phyloP scores from a whole-genome alignment of 495 filamentous ascomycete species.

The Ascodesmis nigricans region DNA sequence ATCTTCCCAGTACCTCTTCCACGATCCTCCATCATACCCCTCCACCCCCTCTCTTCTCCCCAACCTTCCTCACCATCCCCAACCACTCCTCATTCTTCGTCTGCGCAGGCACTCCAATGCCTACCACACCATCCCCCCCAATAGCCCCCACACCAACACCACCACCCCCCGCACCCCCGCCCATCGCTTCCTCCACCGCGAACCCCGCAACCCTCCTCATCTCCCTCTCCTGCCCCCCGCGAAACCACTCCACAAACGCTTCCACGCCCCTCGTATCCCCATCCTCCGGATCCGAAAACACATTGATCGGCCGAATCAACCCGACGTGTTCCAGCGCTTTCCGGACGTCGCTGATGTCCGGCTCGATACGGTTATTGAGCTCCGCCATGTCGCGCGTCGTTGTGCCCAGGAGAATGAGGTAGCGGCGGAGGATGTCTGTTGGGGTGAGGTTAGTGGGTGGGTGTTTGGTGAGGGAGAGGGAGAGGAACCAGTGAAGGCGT shows the following conservation, averaged over 20 bases:
- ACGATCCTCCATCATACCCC: not conserved
- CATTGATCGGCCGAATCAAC: constrained; percentile 14
- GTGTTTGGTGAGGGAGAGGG: not conserved
- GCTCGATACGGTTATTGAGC: constrained; percentile 9
- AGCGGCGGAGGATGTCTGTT: constrained; percentile 17
- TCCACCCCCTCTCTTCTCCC: not conserved
- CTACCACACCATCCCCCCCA: constrained; percentile 9
- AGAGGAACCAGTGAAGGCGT: constrained; percentile 16
- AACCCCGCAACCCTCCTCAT: constrained; percentile 19
- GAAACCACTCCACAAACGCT: constrained; percentile 19
- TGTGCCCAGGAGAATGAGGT: constrained; percentile 18
- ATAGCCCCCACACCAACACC: constrained; percentile 6
- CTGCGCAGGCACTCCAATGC: constrained; percentile 8
- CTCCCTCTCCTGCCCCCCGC: constrained; percentile 15
- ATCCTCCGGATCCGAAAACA: constrained; percentile 15
- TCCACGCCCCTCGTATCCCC: constrained; percentile 20
- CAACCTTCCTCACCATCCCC: constrained; percentile 7
- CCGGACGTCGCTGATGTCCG: constrained; percentile 17
- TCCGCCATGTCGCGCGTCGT: constrained; percentile 20
- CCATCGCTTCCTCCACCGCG: constrained; percentile 3
- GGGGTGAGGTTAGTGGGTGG: not conserved
- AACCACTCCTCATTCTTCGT: constrained; percentile 19
- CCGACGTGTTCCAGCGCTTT: constrained; percentile 20
- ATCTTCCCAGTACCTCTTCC: not conserved
- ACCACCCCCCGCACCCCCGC: not conserved